Percentiles rank a stretch among this genome's conserved stretches.
These are phyloP conservation scores for Bruguiera hainesii DNA, from an alignment of 441 rosid species.

Conservation along the genomic window DNA sequence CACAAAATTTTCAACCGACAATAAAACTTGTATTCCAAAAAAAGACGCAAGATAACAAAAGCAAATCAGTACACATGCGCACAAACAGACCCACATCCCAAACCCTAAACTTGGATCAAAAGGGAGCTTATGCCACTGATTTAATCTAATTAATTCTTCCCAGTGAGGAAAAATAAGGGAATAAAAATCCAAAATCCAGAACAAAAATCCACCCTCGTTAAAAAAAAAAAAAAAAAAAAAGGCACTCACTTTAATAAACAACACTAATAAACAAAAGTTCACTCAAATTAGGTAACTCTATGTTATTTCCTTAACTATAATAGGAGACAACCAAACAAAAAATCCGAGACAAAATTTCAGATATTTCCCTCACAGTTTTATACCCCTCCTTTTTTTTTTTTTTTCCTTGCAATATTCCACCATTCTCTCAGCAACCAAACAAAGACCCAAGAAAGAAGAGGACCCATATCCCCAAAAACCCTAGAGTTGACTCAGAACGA, in stretches of 20 bases:
- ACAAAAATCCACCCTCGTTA: no score
- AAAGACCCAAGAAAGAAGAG: background rate
- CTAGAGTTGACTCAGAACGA: conserved; percentile 34
- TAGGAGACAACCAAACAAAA: no score
- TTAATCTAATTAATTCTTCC: background rate
- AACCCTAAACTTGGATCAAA: background rate
- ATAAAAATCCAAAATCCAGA: no score
- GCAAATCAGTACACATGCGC: background rate
- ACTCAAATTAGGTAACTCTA: no score
- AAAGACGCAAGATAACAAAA: background rate
- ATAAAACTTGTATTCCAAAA: conserved; percentile 2
- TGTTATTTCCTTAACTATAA: no score
- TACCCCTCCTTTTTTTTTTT: background rate
- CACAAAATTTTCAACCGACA: background rate
- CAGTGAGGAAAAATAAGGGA: no score
- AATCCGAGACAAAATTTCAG: background rate
- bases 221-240: no score
- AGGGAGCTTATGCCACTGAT: background rate
- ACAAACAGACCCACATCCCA: background rate
- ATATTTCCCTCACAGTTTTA: background rate
- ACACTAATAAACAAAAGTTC: no score
- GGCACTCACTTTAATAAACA: no score
- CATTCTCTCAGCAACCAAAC: conserved; percentile 20
- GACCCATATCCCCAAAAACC: conserved; percentile 25
- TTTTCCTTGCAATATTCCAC: conserved; percentile 14